These are phyloP conservation scores for Saccharomyces hybrid DNA, from an alignment of 1,139 yeast species.

Conservation along the genomic window DNA sequence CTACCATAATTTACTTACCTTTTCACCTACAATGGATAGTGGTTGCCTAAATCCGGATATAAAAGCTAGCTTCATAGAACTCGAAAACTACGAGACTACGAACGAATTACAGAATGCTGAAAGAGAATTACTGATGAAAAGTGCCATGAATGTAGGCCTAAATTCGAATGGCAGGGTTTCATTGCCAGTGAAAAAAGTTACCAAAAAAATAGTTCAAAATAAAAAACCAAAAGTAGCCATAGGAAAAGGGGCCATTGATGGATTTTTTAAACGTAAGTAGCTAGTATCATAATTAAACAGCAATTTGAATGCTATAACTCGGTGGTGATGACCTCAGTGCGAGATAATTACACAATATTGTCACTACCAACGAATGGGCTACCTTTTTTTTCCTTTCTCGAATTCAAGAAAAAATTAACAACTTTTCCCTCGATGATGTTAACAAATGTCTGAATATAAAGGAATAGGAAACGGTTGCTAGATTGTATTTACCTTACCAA, in stretches of 20 bases:
- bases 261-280: constrained; percentile 41
- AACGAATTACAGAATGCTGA: constrained; percentile 13
- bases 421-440: neutral
- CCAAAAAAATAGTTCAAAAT: constrained; percentile 14
- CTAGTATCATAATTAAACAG: neutral
- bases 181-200: constrained; percentile 1
- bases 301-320: neutral
- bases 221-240: constrained; percentile 40
- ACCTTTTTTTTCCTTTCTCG: neutral
- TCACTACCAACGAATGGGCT: neutral
- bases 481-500: neutral
- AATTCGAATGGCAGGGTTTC: constrained; percentile 5
- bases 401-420: neutral
- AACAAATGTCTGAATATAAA: neutral
- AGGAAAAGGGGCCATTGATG: constrained; percentile 59
- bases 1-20: constrained; percentile 14
- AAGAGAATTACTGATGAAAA: constrained; percentile 19
- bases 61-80: neutral
- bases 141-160: constrained; percentile 25
- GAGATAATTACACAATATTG: neutral
- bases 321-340: neutral
- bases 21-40: neutral
- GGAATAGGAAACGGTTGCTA: neutral
- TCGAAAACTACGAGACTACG: constrained; percentile 8
- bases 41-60: neutral